Evolutionary conservation across 1,139 yeast genomes (phyloP).

Genomic region (Yamadazyma dendronema): DNA sequence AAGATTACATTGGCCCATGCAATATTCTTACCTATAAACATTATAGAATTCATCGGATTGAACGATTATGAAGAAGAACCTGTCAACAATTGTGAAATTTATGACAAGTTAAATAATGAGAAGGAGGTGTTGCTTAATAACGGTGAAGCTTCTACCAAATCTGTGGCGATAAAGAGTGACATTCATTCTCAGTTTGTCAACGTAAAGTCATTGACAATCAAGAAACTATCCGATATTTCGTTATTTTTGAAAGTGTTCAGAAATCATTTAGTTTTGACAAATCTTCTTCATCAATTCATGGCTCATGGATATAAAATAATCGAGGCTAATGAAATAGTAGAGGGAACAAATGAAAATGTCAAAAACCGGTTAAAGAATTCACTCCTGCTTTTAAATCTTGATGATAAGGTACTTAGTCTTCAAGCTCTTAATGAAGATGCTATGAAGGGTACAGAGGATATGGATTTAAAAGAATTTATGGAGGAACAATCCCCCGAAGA

Average conservation of each 20-base stretch:
- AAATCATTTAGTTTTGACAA: slow-evolving; percentile 29
- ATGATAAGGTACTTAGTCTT: slow-evolving; percentile 40
- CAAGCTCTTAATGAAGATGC: slow-evolving; percentile 25
- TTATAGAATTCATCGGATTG: slow-evolving; percentile 32
- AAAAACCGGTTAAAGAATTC: slow-evolving; percentile 30
- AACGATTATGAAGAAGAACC: slow-evolving; percentile 13
- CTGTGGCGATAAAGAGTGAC: slow-evolving; percentile 10
- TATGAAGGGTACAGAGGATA: slow-evolving; percentile 9
- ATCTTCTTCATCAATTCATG: slow-evolving; percentile 16
- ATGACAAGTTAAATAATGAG: slow-evolving; percentile 20
- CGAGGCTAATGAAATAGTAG: not conserved
- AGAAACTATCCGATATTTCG: slow-evolving; percentile 24
- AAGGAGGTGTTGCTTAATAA: slow-evolving; percentile 11
- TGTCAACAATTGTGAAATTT: slow-evolving; percentile 10
- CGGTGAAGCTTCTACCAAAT: slow-evolving; percentile 1
- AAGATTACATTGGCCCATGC: slow-evolving; percentile 24
- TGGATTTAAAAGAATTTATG: slow-evolving; percentile 15
- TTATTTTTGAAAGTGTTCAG: slow-evolving; percentile 29
- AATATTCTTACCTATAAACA: slow-evolving; percentile 25
- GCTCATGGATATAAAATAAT: slow-evolving; percentile 2
- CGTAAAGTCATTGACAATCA: slow-evolving; percentile 22
- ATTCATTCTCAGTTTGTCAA: slow-evolving; percentile 19
- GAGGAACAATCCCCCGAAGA: slow-evolving; percentile 8
- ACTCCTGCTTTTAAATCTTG: slow-evolving; percentile 35
- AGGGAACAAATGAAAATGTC: not conserved